A percentile compares a stretch with the other conserved stretches of the same genome.
These are phyloP conservation scores for Phalaenopsis hybrid DNA, from an alignment of 116 monocot genomes.

Conservation along the genomic window DNA sequence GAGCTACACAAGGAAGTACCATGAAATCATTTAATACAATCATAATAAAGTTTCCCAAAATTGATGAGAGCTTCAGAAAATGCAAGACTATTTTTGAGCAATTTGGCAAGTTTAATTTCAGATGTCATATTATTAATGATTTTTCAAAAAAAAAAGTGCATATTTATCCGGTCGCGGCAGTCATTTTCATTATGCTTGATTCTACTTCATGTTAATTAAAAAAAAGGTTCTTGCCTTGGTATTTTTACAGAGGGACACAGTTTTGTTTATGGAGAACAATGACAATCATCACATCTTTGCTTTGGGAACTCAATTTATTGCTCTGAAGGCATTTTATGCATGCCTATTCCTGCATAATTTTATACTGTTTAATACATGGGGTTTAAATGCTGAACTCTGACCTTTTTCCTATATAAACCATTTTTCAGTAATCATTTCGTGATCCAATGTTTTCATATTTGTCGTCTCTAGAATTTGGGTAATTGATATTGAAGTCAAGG, in stretches of 20 bases:
- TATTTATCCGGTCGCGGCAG: not conserved
- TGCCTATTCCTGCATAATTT: not conserved
- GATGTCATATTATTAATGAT: not conserved
- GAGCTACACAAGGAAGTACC: slow-evolving; percentile 46
- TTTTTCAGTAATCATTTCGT: not conserved
- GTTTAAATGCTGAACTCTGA: not conserved
- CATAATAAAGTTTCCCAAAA: slow-evolving; percentile 74
- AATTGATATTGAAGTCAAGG: not conserved
- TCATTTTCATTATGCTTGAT: not conserved
- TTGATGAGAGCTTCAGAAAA: slow-evolving; percentile 64
- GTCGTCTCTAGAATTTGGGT: not conserved
- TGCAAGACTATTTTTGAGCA: slow-evolving; percentile 72
- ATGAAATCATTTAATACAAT: slow-evolving; percentile 66
- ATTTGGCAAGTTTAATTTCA: slow-evolving; percentile 44
- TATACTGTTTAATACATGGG: not conserved
- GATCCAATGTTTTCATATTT: not conserved
- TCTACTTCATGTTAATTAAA: not conserved
- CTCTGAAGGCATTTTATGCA: not conserved
- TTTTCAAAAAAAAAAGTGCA: not conserved
- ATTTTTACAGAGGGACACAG: not conserved
- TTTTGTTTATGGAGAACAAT: not conserved
- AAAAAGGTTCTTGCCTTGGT: not conserved
- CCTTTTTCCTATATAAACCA: too few species aligned
- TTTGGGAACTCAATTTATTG: not conserved
- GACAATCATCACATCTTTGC: not conserved